Base-by-base conservation (phyloP, 2,329 filamentous ascomycete genomes). In the Hirsutella minnesotensis region DNA sequence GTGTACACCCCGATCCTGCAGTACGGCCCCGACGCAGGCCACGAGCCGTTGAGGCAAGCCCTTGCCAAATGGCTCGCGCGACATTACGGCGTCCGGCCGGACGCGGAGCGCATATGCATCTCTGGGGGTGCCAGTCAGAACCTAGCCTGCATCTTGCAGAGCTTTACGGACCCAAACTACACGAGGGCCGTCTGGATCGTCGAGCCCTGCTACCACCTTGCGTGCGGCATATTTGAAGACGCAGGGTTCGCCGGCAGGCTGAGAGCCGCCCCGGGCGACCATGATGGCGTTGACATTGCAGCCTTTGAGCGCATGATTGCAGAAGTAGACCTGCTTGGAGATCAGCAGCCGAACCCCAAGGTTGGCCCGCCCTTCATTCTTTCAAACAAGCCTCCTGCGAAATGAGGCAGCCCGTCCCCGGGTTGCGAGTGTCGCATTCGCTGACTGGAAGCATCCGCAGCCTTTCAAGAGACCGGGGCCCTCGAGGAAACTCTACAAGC, bases 41-140 rank as follows among this genome's bases (percentile, higher is more conserved):
- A 83, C 53, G 64, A 72, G 47, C 78, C 79, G n/a, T 68, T 92
- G 31, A 74, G 86, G 13, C 67, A 76, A 47, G 72, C 76, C 34
- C 63, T 95, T 29, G 81, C 86, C 3, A 56, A 62, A 33, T 95
- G 86, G 84, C 67, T 95, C 34, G 72, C 69, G 1, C 51, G 56
- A 1, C 81, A 81, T 53, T 90, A 86, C 56, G 49, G 57, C 40
- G 53, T 61, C 9, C 43, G 51, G 44, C 51, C 59, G 5, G 68
- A 70, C 13, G 55, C 70, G 4, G 69, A 77, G 3, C 73, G 86
- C 27, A 81, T 95, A 42, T 84, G 81, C 56, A 81, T 95, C 57
- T 86, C 85, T 0, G 87, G 88, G 37, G 89, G 89, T 15, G 89
- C 89, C 3, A 86, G 79, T 50, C 88, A 94, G 68, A 88, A 81